Evolutionary conservation across 1,284 basidiomycete species (phyloP), one percentile per base, ranked within the genome.

Genomic region (Cryptococcus floricola): DNA sequence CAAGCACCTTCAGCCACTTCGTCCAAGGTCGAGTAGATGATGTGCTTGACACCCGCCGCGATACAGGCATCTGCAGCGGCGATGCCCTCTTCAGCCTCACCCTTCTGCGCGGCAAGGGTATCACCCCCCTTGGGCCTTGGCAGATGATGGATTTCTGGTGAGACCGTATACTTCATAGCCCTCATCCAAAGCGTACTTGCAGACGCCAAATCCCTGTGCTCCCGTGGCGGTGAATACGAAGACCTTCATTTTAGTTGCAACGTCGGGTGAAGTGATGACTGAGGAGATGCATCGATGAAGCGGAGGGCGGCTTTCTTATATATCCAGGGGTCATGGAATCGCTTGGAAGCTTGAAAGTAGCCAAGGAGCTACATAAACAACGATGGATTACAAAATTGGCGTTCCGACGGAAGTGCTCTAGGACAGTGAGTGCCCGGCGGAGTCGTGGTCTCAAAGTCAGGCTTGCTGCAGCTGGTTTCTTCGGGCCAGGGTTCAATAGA

Each of bases 11-110:
- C 54, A 8, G 57, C 49, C 39, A 60, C 58, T 18, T 58, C 50
- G 48, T 70, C 66, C 51, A 73, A 62, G 4, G 62, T 60, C 5
- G 66, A 67, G 50, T 67, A 71, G 18, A 73, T 62, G 31, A 73
- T 60, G 46, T 70, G 70, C 51, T 66, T 58, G 43, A 69, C 58
- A 37, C 65, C 65, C 2, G 60, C 65, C 12, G 52, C 52, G 41
- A 53, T 44, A 23, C 59, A 62, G 16, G 65, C 66, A 41, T 68
- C 62, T 31, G 67, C 53, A 10, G 65, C 61, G 3, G 57, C 58
- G 12, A 44, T 60, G 25, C 57, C 53, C 53, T 65, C 58, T n/a
- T 50, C 23, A 12, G 53, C 34, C 34, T 67, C 64, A 31, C 45
- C 52, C 46, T 43, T 46, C 41, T 53, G 37, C n/a, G 54, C 38